Evolutionary conservation across 305 asterid species (phyloP), one percentile per base, ranked within the genome.

Genomic region (Andrographis paniculata): DNA sequence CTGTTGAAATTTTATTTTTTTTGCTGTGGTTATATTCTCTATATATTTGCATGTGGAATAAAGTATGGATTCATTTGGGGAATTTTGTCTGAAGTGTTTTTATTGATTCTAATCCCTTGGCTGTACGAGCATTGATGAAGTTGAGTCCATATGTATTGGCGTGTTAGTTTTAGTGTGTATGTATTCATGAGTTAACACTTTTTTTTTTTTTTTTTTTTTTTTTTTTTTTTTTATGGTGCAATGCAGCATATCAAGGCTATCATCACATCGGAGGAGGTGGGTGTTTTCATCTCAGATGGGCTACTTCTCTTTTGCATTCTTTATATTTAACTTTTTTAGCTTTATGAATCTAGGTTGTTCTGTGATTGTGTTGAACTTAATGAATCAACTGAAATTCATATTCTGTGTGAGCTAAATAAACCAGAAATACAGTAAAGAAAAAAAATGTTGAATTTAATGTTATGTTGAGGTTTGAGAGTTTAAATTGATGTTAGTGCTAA

Each of bases 201-300:
- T 22, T 49, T 53, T 52, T n/a, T n/a, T n/a, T n/a, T n/a, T n/a
- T n/a, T n/a, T n/a, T n/a, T n/a, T n/a, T n/a, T n/a, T n/a, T n/a
- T n/a, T n/a, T n/a, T n/a, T n/a, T n/a, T n/a, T 33, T 30, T 56
- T 37, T 61, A 3, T 22, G 56, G 11, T 52, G 41, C 30, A 41
- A 33, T 76, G 71, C 94, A 87, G 97, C 95, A 87, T 62, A 87
- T 87, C 83, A 87, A 84, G 86, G 97, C 97, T 41, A 87, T 87
- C 52, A 75, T 87, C 58, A 87, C 97, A 8, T 68, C 94, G 16
- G 97, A 84, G 48, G 94, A 87, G 92, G 97, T 84, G 57, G 60
- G 72, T 36, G 46, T 47, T 40, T 48, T 19, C 35, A 14, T 27
- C 36, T 16, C 6, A 36, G 42, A 45, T 17, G 39, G 35, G 20